Evolutionary conservation across 257 asterid species (phyloP), one percentile per base, ranked within the genome.

Genomic region (Craterostigma plantagineum): DNA sequence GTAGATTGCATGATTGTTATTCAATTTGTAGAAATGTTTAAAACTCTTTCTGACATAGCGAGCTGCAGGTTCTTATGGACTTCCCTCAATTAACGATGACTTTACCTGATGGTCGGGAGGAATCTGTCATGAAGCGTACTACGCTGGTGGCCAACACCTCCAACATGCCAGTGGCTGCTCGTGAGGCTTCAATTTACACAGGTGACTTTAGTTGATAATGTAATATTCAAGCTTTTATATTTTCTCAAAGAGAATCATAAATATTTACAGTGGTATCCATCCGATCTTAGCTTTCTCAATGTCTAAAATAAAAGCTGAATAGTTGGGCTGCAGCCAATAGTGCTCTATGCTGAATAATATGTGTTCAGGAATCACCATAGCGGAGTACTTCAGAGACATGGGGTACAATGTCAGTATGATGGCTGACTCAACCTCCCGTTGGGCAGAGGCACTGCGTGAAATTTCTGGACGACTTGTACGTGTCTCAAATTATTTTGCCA

Each of bases 371-470:
- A 86, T 86, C 56, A 86, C 94, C 10, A 71, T 86, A 47, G 97
- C 97, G 46, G 97, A 86, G 61, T 86, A 81, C 57, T 86, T 86
- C 59, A 81, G 97, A 78, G 97, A 86, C 61, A 86, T 86, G 97
- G 97, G 97, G 41, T 86, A 86, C 81, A 86, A 86, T 67, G 97
- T 86, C 53, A 81, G 97, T 68, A 86, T 86, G 97, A 86, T 86
- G 97, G 97, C 97, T 59, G 97, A 86, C 63, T 86, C 94, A 12
- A 86, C 97, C 14, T 86, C 97, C 50, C 92, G 94, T 17, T 86
- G 97, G 97, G 97, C 97, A 33, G 97, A 86, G 74, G 97, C 94
- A 36, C 59, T 86, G 76, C 97, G 97, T 76, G 97, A 86, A 68
- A 86, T 86, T 62, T 86, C 97, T 8, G 97, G 97, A 40, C 94